Base-by-base conservation (phyloP, 768 basidiomycete species). In the Tricholomella constricta region DNA sequence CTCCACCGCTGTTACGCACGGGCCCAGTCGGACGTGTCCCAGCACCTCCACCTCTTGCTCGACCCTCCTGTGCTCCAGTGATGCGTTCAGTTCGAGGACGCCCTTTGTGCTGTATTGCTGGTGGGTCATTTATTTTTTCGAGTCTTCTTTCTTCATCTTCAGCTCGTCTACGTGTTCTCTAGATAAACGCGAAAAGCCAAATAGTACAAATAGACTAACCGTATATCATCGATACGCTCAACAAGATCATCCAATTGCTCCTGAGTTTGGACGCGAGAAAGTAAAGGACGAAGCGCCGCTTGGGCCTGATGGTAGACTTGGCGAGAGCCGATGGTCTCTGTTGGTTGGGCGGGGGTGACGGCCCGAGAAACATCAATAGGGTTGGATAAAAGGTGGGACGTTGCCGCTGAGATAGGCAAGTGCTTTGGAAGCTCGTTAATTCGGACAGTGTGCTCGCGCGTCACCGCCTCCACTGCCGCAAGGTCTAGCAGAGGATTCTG, bases 201-300 rank as follows among this genome's bases (percentile, higher is more conserved):
- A 48, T 15, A n/a, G n/a, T 1, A 42, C 9, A 4, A 35, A 14
- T 12, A 37, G 2, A 45, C 36, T 36, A 6, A 65, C 59, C 15
- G 29, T 9, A 62, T 36, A 11, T 42, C 43, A 20, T 32, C 45
- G 12, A 63, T 38, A 6, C 53, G 45, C 7, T 52, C 27, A 26
- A 62, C 5, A n/a, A 68, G 35, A 10, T 53, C 45, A 22, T 63
- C 62, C 1, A 69, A 52, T 29, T 69, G 59, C 20, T 67, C 62
- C 9, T 57, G 52, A 2, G 61, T 68, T 42, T 66, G 66, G 35
- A 69, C 51, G 4, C 52, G 52, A n/a, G 31, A 48, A 14, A 59
- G 52, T 17, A 67, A 44, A 2, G 56, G 58, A 9, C 51, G 29
- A 8, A 69, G 19, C 6, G 62, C 63, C 3, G 63, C 64, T 9